Evolutionary conservation across 768 basidiomycete species (phyloP), one percentile per base, ranked within the genome.

Genomic region (Lanmaoa pseudosensibilis): DNA sequence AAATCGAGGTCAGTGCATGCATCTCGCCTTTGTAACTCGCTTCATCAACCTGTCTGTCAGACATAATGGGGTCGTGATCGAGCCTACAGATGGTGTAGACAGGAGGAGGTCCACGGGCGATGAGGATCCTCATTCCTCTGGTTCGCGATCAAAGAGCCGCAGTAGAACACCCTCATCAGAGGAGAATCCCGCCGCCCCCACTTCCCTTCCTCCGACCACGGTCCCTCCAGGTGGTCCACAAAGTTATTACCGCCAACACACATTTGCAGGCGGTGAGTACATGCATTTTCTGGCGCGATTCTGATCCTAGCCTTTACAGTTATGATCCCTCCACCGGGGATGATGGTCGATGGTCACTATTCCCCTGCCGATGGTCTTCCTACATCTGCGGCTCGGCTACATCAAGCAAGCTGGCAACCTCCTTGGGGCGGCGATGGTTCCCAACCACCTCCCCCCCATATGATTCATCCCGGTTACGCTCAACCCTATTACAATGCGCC

Each of bases 181-280:
- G 72, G 78, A 60, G 76, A 78, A 68, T 62, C 66, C 73, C 30
- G 65, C 54, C 34, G 68, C 58, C 54, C 71, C 74, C 19, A 55
- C 63, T 18, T 62, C 73, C 33, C 75, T 77, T 4, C 74, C 83
- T 45, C 65, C 68, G 4, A 56, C 66, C 57, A 61, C 63, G 56
- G 65, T 68, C 40, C 70, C 65, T 46, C 73, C 73, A 11, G 61
- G 67, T 1, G 70, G 72, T n/a, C 65, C 73, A n/a, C 80, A 81
- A 19, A 83, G 80, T 60, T 87, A 88, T 68, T 88, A 88, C 66
- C 81, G 85, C 36, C 81, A 80, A 64, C 86, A 88, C 59, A 85
- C 84, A 50, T 78, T 73, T 19, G 65, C 76, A 48, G 75, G 83
- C 76, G 64, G 70, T 72, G 57, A 46, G 70, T 60, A n/a, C 50